Evolutionary conservation across 2,329 filamentous ascomycete species (phyloP), one percentile per base, ranked within the genome.

Genomic region (Dendrostoma leiphaemia): DNA sequence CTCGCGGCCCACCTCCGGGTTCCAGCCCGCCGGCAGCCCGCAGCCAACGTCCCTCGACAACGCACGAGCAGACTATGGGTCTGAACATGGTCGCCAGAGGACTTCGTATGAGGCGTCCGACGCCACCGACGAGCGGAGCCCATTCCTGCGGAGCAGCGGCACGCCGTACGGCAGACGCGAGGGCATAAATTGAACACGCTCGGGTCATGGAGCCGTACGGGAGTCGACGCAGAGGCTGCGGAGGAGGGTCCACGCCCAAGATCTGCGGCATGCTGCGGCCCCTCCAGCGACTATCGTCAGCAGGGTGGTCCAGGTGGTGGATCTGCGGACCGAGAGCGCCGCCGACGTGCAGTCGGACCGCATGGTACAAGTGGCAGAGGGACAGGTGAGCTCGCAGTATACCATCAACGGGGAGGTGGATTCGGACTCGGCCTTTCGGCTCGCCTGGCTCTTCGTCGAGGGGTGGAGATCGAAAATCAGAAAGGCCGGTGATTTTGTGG

Each of bases 171-270:
- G 54, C 15, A 31, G 45, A 26, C 19, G 15, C 37, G 5, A 21
- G 5, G 37, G 57, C 19, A 48, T 59, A 35, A 61, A 67, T 63
- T 74, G 71, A 74, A 69, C 68, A 74, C 69, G 62, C 71, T 71
- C 71, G 68, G 69, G 59, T 37, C 53, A 54, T 48, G 49, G 59
- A 56, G 61, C 53, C 54, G 48, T 48, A 26, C 29, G 19, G 40
- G 56, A 50, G 50, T 43, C 47, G 45, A 57, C 48, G 51, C 26
- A n/a, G 17, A 19, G 17, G 26, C 24, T 44, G 35, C n/a, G 7
- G 6, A 12, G 3, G 19, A 17, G 24, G 4, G n/a, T 10, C n/a
- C 5, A 32, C 17, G 35, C 13, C 15, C n/a, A 9, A 19, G 35
- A 50, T 32, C 13, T 40, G 5, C n/a, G 23, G 12, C 13, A 24